phyloP scores from a whole-genome alignment of 192 early-diverging fungal species.

The Dissophora globulifera region DNA sequence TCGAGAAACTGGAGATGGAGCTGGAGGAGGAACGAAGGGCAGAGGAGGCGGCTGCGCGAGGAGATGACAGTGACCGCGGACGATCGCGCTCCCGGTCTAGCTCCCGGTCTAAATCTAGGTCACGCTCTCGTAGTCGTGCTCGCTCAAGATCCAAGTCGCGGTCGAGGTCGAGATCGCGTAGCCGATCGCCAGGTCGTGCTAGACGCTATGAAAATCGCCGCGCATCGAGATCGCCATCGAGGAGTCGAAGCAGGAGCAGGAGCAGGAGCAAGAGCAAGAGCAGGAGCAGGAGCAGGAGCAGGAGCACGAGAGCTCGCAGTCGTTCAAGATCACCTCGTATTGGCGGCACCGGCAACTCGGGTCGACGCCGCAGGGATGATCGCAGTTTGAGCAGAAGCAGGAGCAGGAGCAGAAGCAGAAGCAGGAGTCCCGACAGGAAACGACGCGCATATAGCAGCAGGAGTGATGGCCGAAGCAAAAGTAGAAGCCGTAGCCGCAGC shows the following conservation, averaged over 20 bases:
- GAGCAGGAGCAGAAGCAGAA: constrained; percentile 18
- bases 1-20: constrained; percentile 68
- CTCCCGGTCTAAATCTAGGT: constrained; percentile 39
- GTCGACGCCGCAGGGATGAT: neutral
- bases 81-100: constrained; percentile 38
- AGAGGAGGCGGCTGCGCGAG: constrained; percentile 22
- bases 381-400: constrained; percentile 5
- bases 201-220: neutral
- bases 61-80: constrained; percentile 4
- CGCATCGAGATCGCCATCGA: neutral
- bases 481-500: too few relatives aligned
- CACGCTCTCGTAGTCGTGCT: constrained; percentile 22
- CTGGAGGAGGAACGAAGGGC: constrained; percentile 36
- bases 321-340: constrained; percentile 1
- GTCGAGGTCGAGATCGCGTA: constrained; percentile 17
- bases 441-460: constrained; percentile 5
- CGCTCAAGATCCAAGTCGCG: neutral
- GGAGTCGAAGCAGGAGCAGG: constrained; percentile 14
- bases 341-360: neutral
- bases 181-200: constrained; percentile 7
- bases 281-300: constrained; percentile 16
- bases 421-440: constrained; percentile 27
- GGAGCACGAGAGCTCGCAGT: neutral
- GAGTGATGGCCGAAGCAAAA: constrained; percentile 5
- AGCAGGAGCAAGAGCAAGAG: constrained; percentile 12